Percentiles rank a stretch among this genome's conserved stretches.
Conservation (phyloP, 75 land plant genomes). For the Ceratopteris richardii region DNA sequence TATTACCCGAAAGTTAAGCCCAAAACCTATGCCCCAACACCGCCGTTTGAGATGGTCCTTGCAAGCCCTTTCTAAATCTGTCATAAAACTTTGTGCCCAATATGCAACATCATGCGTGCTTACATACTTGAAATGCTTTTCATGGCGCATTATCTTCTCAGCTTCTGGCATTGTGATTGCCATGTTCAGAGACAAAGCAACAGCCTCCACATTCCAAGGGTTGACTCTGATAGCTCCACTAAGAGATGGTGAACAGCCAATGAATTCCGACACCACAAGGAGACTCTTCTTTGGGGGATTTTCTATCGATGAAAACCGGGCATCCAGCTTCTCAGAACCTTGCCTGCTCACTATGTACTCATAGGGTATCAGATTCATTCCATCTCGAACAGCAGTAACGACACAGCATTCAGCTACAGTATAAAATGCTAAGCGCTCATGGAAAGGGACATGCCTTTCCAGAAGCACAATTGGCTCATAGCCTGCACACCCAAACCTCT, state of each 20-base stretch:
- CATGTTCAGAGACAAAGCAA: slow-evolving; percentile 42
- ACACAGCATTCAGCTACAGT: slow-evolving; percentile 52
- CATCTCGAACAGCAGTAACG: slow-evolving; percentile 49
- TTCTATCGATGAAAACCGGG: not conserved
- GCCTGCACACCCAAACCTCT: slow-evolving; percentile 19
- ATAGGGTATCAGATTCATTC: slow-evolving; percentile 46
- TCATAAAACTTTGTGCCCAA: slow-evolving; percentile 45
- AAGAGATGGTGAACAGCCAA: too few relatives aligned
- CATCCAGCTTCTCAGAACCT: slow-evolving; percentile 12
- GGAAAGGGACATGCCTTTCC: slow-evolving; percentile 23
- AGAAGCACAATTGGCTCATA: slow-evolving; percentile 35
- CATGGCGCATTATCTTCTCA: slow-evolving; percentile 44
- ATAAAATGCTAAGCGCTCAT: slow-evolving; percentile 37
- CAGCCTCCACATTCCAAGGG: slow-evolving; percentile 45
- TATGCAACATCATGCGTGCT: slow-evolving; percentile 42
- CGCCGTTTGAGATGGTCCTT: slow-evolving; percentile 29
- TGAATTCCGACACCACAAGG: slow-evolving; percentile 47
- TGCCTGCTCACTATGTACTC: slow-evolving; percentile 47
- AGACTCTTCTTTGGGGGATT: slow-evolving; percentile 33
- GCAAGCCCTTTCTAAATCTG: slow-evolving; percentile 44
- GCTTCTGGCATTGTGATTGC: slow-evolving; percentile 36
- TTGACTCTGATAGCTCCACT: slow-evolving; percentile 46
- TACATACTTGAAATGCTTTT: slow-evolving; percentile 46
- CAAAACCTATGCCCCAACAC: slow-evolving; percentile 49
- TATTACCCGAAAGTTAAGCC: slow-evolving; percentile 43